phyloP scores from a whole-genome alignment of 768 basidiomycete species.

The Lyophyllum decastes region DNA sequence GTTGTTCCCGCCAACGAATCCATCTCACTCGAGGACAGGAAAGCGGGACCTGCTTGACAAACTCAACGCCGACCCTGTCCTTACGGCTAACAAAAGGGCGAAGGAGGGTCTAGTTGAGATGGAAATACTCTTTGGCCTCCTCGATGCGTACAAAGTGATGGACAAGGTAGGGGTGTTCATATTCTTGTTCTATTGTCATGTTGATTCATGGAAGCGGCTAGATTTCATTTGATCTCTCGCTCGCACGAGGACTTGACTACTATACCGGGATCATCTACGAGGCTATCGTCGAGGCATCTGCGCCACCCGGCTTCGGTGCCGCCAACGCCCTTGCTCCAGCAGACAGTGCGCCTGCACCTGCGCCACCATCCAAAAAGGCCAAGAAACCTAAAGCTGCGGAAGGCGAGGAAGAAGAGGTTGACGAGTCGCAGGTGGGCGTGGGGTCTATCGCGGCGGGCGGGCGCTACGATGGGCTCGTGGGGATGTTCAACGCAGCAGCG shows the following conservation, averaged over 20 bases:
- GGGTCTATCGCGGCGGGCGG: conserved; percentile 99
- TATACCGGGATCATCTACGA: conserved; percentile 99
- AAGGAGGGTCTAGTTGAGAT: conserved; percentile 87
- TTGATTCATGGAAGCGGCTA: conserved; percentile 32
- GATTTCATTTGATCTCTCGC: conserved; percentile 95
- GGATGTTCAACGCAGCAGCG: conserved; percentile 85
- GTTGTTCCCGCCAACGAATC: not conserved
- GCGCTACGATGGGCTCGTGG: conserved; percentile 93
- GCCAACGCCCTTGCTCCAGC: conserved; percentile 50
- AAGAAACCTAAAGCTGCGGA: conserved; percentile 48
- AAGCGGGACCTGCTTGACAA: conserved; percentile 74
- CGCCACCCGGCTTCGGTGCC: conserved; percentile 78
- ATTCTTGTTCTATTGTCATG: not conserved
- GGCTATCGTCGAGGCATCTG: conserved; percentile 90
- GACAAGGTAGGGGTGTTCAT: conserved; percentile 56
- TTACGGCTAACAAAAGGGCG: conserved; percentile 74
- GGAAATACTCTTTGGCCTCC: conserved; percentile 78
- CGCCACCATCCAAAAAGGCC: conserved; percentile 26
- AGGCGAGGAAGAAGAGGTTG: conserved; percentile 78
- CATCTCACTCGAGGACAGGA: conserved; percentile 44
- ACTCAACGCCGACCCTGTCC: conserved; percentile 59
- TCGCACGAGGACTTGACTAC: conserved; percentile 97
- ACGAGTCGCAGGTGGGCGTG: conserved; percentile 92
- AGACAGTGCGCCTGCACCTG: conserved; percentile 32
- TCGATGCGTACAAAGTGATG: conserved; percentile 77